Conservation (phyloP, 2,329 filamentous ascomycete species). For the Monilinia laxa region DNA sequence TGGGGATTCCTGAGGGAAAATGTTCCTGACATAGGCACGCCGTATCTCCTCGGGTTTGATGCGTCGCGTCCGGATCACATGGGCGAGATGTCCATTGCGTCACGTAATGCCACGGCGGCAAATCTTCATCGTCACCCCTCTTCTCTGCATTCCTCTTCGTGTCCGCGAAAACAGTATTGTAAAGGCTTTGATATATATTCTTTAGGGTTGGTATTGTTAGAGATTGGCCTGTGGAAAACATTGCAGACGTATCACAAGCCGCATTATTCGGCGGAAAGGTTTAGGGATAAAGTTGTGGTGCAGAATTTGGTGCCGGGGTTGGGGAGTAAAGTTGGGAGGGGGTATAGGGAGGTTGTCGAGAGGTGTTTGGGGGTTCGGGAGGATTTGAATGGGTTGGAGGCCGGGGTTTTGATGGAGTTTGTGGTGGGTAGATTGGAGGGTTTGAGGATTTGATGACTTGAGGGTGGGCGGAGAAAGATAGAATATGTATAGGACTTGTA, state of each 20-base stretch:
- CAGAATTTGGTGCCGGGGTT: slow-evolving; percentile 45
- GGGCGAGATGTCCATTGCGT: slow-evolving; percentile 43
- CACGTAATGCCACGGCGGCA: slow-evolving; percentile 43
- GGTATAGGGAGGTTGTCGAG: slow-evolving; percentile 46
- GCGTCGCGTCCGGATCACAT: slow-evolving; percentile 43
- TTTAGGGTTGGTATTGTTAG: slow-evolving; percentile 50
- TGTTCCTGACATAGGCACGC: slow-evolving; percentile 44
- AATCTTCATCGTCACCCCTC: slow-evolving; percentile 51
- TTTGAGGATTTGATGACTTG: slow-evolving; percentile 31
- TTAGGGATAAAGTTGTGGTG: slow-evolving; percentile 46
- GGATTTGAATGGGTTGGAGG: slow-evolving; percentile 43
- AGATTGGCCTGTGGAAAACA: slow-evolving; percentile 50
- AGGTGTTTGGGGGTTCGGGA: slow-evolving; percentile 44
- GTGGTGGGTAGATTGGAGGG: slow-evolving; percentile 46
- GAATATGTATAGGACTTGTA: background rate
- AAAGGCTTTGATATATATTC: slow-evolving; percentile 47
- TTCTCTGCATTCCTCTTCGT: slow-evolving; percentile 42
- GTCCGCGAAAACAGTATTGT: slow-evolving; percentile 42
- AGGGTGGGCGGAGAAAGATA: too few species aligned
- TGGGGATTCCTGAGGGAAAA: slow-evolving; percentile 38
- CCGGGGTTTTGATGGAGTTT: slow-evolving; percentile 45
- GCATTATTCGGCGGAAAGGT: slow-evolving; percentile 46
- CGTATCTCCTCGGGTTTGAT: slow-evolving; percentile 46
- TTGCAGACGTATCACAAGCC: slow-evolving; percentile 45
- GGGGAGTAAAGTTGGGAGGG: slow-evolving; percentile 45